phyloP scores from a whole-genome alignment of 768 basidiomycete genomes.

The Lyophyllum decastes region DNA sequence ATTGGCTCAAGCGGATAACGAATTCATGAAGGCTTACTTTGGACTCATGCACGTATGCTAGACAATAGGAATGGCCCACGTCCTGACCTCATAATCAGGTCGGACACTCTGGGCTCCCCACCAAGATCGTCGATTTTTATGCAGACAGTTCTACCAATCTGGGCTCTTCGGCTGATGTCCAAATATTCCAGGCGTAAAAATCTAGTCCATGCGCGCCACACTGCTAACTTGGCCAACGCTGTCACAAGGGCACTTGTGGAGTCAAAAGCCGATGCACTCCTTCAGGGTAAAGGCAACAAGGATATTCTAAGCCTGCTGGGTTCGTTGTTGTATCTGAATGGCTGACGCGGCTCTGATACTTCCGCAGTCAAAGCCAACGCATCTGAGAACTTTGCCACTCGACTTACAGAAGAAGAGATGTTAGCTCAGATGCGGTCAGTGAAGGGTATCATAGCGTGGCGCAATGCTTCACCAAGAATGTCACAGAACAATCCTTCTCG shows the following conservation, averaged over 20 bases:
- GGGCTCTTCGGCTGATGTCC: conserved; percentile 46
- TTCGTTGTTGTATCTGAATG: conserved; percentile 29
- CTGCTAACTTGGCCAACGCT: conserved; percentile 42
- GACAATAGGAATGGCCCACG: conserved; percentile 5
- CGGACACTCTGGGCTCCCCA: conserved; percentile 49
- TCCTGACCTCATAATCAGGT: conserved; percentile 29
- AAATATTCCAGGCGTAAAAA: conserved; percentile 43
- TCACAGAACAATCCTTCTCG: conserved; percentile 43
- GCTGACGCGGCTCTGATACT: not conserved
- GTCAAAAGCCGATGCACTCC: conserved; percentile 47
- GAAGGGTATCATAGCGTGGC: not conserved
- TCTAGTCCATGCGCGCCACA: conserved; percentile 47
- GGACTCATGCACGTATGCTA: conserved; percentile 41
- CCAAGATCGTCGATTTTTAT: conserved; percentile 47
- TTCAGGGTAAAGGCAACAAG: conserved; percentile 47
- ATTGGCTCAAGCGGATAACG: conserved; percentile 47
- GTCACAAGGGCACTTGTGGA: conserved; percentile 49
- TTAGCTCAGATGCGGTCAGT: conserved; percentile 38
- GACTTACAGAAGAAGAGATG: conserved; percentile 42
- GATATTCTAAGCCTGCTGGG: conserved; percentile 62
- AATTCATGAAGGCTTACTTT: conserved; percentile 55
- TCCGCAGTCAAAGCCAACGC: conserved; percentile 45
- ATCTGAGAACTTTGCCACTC: conserved; percentile 33
- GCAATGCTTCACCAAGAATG: not conserved
- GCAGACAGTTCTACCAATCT: conserved; percentile 49